phyloP scores from a whole-genome alignment of 208 protist species.

The Naegleria gruberi region DNA sequence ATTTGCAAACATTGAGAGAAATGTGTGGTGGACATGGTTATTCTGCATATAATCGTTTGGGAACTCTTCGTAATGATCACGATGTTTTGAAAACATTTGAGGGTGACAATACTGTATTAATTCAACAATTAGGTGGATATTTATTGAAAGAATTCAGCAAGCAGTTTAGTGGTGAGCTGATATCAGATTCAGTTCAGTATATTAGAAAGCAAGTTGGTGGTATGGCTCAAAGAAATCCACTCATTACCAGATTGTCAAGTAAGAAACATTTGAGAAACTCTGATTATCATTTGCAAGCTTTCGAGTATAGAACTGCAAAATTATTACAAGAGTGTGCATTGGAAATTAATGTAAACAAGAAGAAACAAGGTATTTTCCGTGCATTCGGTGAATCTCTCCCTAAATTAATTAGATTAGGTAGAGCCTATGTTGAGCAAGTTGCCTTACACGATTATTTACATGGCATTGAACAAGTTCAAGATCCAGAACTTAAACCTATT shows the following conservation, averaged over 20 bases:
- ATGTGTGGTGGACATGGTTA: conserved; percentile 41
- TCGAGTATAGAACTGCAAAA: conserved; percentile 15
- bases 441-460: conserved; percentile 34
- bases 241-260: background rate
- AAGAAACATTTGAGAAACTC: background rate
- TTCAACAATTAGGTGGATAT: conserved; percentile 34
- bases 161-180: background rate
- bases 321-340: background rate
- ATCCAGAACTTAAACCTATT: conserved; percentile 18
- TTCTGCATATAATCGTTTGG: background rate
- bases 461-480: conserved; percentile 5
- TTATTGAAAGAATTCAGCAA: background rate
- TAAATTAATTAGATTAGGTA: conserved; percentile 24
- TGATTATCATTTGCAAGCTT: background rate
- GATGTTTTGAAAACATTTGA: conserved; percentile 31
- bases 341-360: background rate
- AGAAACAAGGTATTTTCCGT: background rate
- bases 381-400: background rate
- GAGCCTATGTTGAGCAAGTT: conserved; percentile 33
- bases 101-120: conserved; percentile 38
- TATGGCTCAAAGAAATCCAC: background rate
- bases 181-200: background rate
- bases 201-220: conserved; percentile 18
- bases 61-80: background rate
- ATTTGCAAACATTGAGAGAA: conserved; percentile 24